A percentile compares a stretch with the other conserved stretches of the same genome.
Evolutionary conservation across 352 stramenopile species (phyloP).

Genomic region (Thalassiosira allenii): DNA sequence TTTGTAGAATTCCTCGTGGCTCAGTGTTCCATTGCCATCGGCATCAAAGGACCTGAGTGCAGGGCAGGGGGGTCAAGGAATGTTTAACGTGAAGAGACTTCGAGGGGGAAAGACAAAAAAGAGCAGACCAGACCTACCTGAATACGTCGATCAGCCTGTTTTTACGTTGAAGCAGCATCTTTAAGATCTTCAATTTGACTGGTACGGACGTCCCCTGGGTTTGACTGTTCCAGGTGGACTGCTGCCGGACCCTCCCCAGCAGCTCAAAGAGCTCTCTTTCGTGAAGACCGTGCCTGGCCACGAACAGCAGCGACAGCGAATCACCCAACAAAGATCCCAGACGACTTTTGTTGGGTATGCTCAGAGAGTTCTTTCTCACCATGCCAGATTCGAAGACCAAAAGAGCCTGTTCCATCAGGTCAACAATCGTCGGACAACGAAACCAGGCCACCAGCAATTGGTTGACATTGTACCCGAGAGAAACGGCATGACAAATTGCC

Average conservation of each 20-base stretch:
- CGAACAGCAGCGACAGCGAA: slow-evolving; percentile 89
- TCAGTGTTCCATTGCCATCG: slow-evolving; percentile 53
- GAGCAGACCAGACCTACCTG: no score
- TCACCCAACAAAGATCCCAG: slow-evolving; percentile 87
- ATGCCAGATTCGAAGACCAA: slow-evolving; percentile 32
- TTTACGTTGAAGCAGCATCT: slow-evolving; percentile 52
- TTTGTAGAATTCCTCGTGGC: slow-evolving; percentile 44
- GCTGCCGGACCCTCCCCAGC: slow-evolving; percentile 40
- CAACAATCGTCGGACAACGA: not conserved
- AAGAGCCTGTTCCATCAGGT: slow-evolving; percentile 39
- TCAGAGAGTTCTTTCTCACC: slow-evolving; percentile 55
- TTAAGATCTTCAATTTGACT: slow-evolving; percentile 68
- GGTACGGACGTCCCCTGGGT: slow-evolving; percentile 60
- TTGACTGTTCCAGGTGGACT: slow-evolving; percentile 38
- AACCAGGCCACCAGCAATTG: slow-evolving; percentile 40
- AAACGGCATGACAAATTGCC: slow-evolving; percentile 29
- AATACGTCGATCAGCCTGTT: slow-evolving; percentile 62
- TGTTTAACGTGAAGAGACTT: no score
- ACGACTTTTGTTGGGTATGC: slow-evolving; percentile 75
- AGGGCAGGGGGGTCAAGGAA: no score
- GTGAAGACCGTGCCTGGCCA: slow-evolving; percentile 90
- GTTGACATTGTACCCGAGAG: slow-evolving; percentile 16
- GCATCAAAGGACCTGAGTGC: slow-evolving; percentile 59
- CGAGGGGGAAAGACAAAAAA: no score
- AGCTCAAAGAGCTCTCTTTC: slow-evolving; percentile 87